Evolutionary conservation across 257 asterid genomes (phyloP), one percentile per base, ranked within the genome.

Genomic region (Solanum rostratum): DNA sequence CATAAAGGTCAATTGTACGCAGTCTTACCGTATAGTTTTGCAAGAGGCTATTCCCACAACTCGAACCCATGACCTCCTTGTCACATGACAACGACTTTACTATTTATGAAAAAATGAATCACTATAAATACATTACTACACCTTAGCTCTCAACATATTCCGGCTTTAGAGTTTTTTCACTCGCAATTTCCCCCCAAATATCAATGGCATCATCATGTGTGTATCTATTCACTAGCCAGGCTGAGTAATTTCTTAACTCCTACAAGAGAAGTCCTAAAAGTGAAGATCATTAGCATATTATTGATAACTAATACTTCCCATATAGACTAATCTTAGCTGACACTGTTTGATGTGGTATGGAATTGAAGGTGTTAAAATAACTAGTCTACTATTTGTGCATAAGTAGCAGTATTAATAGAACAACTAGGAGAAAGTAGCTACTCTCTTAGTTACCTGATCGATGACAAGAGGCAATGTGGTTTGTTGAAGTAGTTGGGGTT

Each of bases 401-500:
- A n/a, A n/a, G n/a, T n/a, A n/a, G n/a, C n/a, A n/a, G n/a, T n/a
- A n/a, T n/a, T n/a, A n/a, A n/a, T n/a, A n/a, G n/a, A n/a, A n/a
- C n/a, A n/a, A n/a, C 20, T 29, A n/a, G 74, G 59, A n/a, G 6
- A 65, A 65, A 33, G 46, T 37, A 69, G 20, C 39, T 71, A 71
- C 33, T 43, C 11, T 71, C 52, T 5, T 22, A 46, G 89, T 9
- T 89, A 95, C 97, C 79, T 95, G 97, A 84, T 95, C 98, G 50
- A 91, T 60, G n/a, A 91, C 78, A 79, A 92, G 85, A 7, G 98
- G 96, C 88, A 92, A 80, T 70, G 90, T 91, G 53, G 68, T 46
- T 10, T 12, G 66, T 4, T 88, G 88, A 84, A 93, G 88, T 49
- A 91, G 90, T 6, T 82, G 70, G 5, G 94, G 93, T 24, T 86